phyloP scores from a whole-genome alignment of 2,329 filamentous ascomycete genomes.

The Diaporthe sp. region DNA sequence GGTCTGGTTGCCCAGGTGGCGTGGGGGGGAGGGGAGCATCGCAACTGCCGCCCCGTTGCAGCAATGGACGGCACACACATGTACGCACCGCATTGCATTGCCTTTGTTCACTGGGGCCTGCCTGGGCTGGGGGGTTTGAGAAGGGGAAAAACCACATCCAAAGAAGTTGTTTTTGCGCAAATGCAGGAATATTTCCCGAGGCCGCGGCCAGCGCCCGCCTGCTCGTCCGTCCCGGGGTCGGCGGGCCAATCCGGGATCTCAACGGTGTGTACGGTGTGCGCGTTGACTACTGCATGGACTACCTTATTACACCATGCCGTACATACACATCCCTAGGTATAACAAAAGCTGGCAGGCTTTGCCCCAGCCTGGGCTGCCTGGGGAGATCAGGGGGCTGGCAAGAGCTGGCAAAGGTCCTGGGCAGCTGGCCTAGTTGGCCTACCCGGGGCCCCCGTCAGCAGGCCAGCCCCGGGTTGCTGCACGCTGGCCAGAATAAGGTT shows the following conservation, averaged over 20 bases:
- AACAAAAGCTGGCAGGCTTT: neutral
- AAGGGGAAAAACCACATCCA: too few relatives aligned
- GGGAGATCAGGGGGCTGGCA: neutral
- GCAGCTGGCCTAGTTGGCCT: neutral
- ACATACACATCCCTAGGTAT: neutral
- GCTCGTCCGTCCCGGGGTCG: neutral
- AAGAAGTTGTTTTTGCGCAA: neutral
- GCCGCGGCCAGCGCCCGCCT: slow-evolving; percentile 7
- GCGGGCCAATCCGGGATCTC: neutral
- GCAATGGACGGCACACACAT: slow-evolving; percentile 8
- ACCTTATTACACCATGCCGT: neutral
- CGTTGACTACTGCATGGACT: neutral
- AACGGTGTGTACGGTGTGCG: slow-evolving; percentile 1
- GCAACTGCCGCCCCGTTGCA: slow-evolving; percentile 22
- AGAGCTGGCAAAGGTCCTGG: neutral
- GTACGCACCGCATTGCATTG: slow-evolving; percentile 13
- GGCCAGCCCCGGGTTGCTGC: neutral
- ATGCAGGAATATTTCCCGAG: neutral
- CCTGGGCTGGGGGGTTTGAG: too few relatives aligned
- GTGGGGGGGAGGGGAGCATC: neutral
- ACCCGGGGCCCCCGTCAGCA: slow-evolving; percentile 17
- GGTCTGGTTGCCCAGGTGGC: neutral
- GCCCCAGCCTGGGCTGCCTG: neutral
- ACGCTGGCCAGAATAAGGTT: slow-evolving; percentile 1
- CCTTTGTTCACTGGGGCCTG: neutral